Conservation (phyloP, 2,329 filamentous ascomycete species). For the Calonectria honghensis region DNA sequence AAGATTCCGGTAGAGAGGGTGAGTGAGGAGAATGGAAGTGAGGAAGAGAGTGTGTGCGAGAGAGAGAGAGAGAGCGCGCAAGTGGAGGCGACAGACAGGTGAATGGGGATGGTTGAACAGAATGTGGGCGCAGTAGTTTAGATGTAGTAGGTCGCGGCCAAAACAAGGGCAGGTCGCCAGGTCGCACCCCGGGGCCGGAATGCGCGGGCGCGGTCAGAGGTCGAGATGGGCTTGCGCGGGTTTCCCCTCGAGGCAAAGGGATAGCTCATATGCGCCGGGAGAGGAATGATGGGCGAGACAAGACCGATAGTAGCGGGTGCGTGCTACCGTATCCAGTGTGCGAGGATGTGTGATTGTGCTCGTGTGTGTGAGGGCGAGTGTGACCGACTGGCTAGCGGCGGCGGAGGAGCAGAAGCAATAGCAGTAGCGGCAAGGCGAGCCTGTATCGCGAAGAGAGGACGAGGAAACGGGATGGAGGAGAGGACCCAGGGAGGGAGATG, state of each 20-base stretch:
- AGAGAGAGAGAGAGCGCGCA: conserved; percentile 36
- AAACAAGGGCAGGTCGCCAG: conserved; percentile 55
- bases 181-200: conserved; percentile 54
- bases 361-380: conserved; percentile 29
- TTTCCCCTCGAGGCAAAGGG: conserved; percentile 56
- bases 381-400: conserved; percentile 15
- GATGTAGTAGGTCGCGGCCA: conserved; percentile 51
- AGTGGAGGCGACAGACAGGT: conserved; percentile 42
- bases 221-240: conserved; percentile 44
- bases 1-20: conserved; percentile 4
- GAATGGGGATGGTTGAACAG: conserved; percentile 31
- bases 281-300: conserved; percentile 63
- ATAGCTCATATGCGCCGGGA: conserved; percentile 53
- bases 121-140: conserved; percentile 49
- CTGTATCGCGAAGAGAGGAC: conserved; percentile 1
- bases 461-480: background rate
- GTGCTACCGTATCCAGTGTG: conserved; percentile 33
- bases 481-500: conserved; percentile 26
- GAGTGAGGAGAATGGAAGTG: conserved; percentile 15
- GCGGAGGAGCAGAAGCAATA: background rate
- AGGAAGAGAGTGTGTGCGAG: conserved; percentile 16
- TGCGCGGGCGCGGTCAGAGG: conserved; percentile 47
- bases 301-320: conserved; percentile 41
- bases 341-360: conserved; percentile 34
- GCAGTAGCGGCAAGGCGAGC: background rate